phyloP scores from a whole-genome alignment of 192 early-diverging fungal genomes.

The Backusella australiensis region DNA sequence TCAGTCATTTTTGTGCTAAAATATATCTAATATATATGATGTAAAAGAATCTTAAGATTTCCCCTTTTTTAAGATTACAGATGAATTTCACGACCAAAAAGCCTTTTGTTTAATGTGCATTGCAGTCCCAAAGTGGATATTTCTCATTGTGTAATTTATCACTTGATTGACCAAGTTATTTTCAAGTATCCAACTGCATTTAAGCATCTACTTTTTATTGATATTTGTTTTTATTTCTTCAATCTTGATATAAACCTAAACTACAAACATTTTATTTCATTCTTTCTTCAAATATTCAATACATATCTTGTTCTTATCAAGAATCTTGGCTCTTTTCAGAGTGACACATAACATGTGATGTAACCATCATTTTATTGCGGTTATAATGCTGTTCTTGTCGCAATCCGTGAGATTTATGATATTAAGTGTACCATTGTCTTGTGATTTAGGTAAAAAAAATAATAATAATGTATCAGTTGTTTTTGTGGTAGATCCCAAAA shows the following conservation, averaged over 20 bases:
- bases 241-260: too few relatives aligned
- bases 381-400: not conserved
- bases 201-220: too few relatives aligned
- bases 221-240: too few relatives aligned
- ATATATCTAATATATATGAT: too few relatives aligned
- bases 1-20: too few relatives aligned
- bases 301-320: not conserved
- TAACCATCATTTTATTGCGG: not conserved
- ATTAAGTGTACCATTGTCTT: not conserved
- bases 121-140: not conserved
- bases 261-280: not conserved
- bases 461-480: not conserved
- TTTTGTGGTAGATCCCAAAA: not conserved
- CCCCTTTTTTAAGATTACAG: too few relatives aligned
- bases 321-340: not conserved
- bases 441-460: not conserved
- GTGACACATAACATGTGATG: not conserved
- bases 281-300: not conserved
- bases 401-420: conserved; percentile 3
- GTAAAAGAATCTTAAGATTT: too few relatives aligned
- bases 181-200: not conserved
- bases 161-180: not conserved
- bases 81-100: not conserved
- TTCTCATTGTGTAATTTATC: conserved; percentile 4
- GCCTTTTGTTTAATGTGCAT: not conserved